These are phyloP conservation scores for Lactarius indigo DNA, from an alignment of 768 basidiomycete species.

Conservation along the genomic window DNA sequence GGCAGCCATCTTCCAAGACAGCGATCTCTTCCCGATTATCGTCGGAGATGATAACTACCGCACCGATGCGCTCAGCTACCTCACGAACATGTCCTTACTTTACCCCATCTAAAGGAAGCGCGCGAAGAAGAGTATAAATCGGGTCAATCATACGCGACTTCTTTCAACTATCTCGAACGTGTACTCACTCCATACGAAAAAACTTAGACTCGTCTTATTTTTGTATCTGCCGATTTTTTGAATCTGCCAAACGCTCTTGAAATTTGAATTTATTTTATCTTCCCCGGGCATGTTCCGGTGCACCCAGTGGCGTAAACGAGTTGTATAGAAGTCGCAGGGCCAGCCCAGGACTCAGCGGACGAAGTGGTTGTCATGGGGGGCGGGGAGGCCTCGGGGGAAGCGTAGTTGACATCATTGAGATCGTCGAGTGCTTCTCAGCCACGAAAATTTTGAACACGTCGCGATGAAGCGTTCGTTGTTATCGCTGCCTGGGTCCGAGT, in stretches of 20 bases:
- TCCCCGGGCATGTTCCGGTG: neutral
- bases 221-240: neutral
- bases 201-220: neutral
- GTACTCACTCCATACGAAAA: neutral
- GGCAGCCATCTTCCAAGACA: slow-evolving; percentile 20
- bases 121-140: neutral
- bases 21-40: slow-evolving; percentile 1
- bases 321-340: neutral
- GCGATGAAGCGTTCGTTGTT: no score
- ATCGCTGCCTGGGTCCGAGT: no score
- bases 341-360: neutral
- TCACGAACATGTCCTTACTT: slow-evolving; percentile 19
- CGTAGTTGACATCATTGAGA: no score
- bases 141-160: neutral
- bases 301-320: neutral
- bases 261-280: neutral
- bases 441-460: no score
- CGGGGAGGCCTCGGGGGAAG: no score
- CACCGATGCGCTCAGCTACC: slow-evolving; percentile 3
- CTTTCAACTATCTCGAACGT: neutral
- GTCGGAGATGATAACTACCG: slow-evolving; percentile 21
- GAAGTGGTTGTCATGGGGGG: no score
- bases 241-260: neutral
- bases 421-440: no score
- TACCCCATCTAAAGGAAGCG: slow-evolving; percentile 15